Evolutionary conservation across 257 asterid species (phyloP).

Genomic region (Ilex aquifolium): DNA sequence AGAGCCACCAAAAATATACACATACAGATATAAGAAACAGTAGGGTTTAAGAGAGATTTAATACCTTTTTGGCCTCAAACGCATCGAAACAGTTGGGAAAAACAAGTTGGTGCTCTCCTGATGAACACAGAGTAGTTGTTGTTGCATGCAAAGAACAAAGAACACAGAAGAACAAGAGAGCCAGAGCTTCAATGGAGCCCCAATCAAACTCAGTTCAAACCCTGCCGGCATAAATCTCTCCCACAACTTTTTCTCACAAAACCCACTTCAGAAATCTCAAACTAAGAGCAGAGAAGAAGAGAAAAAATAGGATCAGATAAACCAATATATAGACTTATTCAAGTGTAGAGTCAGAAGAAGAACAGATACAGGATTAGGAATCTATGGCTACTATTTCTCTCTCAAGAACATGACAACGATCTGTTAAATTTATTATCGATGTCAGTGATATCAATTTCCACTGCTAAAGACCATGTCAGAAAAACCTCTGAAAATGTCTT

Average conservation of each 20-base stretch:
- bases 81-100: conserved; percentile 81
- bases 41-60: conserved; percentile 18
- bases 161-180: conserved; percentile 1
- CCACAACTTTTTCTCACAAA: conserved; percentile 7
- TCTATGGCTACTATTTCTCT: background rate
- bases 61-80: conserved; percentile 97
- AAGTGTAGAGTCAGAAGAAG: background rate
- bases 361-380: background rate
- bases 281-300: conserved; percentile 5
- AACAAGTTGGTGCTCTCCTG: conserved; percentile 49
- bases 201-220: conserved; percentile 46
- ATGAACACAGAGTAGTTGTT: conserved; percentile 49
- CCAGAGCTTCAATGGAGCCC: conserved; percentile 58
- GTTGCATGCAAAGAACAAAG: conserved; percentile 34
- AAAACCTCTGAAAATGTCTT: no score
- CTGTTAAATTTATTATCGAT: background rate
- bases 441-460: no score
- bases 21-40: conserved; percentile 6
- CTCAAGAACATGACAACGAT: background rate
- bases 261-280: conserved; percentile 14
- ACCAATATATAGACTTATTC: conserved; percentile 23
- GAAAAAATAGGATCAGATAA: conserved; percentile 30
- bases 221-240: conserved; percentile 75
- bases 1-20: background rate
- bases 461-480: no score